Percentiles rank a stretch among this genome's conserved stretches.
phyloP scores from a whole-genome alignment of 75 land plant species.

The Azolla pinnata region DNA sequence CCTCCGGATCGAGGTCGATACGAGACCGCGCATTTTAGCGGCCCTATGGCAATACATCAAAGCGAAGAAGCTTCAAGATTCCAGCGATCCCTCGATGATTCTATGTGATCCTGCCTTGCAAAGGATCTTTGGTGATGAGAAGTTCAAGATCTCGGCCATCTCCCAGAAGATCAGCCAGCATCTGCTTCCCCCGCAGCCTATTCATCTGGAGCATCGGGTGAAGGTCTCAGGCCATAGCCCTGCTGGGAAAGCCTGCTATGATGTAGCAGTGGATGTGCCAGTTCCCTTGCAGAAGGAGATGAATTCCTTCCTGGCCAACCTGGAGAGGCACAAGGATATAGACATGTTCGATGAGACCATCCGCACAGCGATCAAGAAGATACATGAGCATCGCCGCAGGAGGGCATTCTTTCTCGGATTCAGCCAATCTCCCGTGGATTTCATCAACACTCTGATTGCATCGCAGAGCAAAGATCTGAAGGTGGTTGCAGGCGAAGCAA shows the following conservation, averaged over 20 bases:
- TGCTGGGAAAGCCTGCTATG: slow-evolving; percentile 77
- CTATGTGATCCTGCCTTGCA: slow-evolving; percentile 74
- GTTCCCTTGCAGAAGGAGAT: slow-evolving; percentile 92
- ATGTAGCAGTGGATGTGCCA: slow-evolving; percentile 86
- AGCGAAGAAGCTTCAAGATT: slow-evolving; percentile 73
- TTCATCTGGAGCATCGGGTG: slow-evolving; percentile 71
- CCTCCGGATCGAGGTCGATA: slow-evolving; percentile 90
- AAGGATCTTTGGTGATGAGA: slow-evolving; percentile 72
- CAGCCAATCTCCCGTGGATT: slow-evolving; percentile 96
- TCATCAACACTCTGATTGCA: slow-evolving; percentile 84
- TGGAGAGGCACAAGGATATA: slow-evolving; percentile 82
- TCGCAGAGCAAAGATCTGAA: slow-evolving; percentile 93
- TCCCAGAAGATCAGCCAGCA: slow-evolving; percentile 76
- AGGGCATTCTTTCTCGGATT: slow-evolving; percentile 96
- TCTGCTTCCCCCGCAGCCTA: slow-evolving; percentile 78
- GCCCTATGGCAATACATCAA: slow-evolving; percentile 98
- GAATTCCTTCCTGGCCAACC: slow-evolving; percentile 61
- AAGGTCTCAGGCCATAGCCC: slow-evolving; percentile 76
- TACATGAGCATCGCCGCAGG: slow-evolving; percentile 90
- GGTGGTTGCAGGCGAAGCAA: slow-evolving; percentile 71
- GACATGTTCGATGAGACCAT: slow-evolving; percentile 89
- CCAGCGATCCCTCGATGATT: slow-evolving; percentile 70
- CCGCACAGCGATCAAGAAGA: slow-evolving; percentile 62
- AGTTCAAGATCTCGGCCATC: slow-evolving; percentile 60
- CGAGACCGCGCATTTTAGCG: slow-evolving; percentile 74